Base-by-base conservation (phyloP, 2,329 filamentous ascomycete species). In the Calonectria honghensis region DNA sequence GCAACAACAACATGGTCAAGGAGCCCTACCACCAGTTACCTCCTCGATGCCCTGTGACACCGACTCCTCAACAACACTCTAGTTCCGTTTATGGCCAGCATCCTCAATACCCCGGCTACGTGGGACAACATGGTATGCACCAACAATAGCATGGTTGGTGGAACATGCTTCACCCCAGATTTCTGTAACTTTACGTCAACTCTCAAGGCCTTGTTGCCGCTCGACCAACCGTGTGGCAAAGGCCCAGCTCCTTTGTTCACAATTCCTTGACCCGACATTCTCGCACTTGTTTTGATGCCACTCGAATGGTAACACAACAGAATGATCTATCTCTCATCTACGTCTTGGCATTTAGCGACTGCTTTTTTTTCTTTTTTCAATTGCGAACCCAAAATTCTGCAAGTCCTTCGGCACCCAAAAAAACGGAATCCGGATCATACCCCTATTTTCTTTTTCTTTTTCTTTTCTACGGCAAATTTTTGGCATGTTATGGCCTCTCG, bases 1-100 rank as follows among this genome's bases (percentile, higher is more conserved):
- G 85, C 64, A 84, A 84, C 37, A 85, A 85, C 64, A 84, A 86
- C 63, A 84, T 85, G 80, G 83, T 84, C 65, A 89, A 89, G 81
- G 89, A 90, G 66, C 82, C 79, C 4, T 89, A 90, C 78, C 83
- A 85, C 31, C 68, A 63, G 18, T n/a, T 88, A 37, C 87, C 89
- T 24, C 88, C 89, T 29, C 87, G 91, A 70, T 92, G 91, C 79
- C 92, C 92, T 0, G 90, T 93, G 54, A 93, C 92, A 2, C 92
- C 92, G 14, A 91, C 91, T 24, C 91, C 91, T 78, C 84, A 86
- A 79, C 83, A 86, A 76, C 84, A 86, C 78, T 86, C 86, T 68
- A 79, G 81, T 71, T 71, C 80, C 16, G 73, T 79, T 57, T 84
- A 85, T 74, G 73, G 83, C 80, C 80, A 84, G 78, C 77, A 84